phyloP scores from a whole-genome alignment of 2,329 filamentous ascomycete genomes.

The Myrmaecium sp. region DNA sequence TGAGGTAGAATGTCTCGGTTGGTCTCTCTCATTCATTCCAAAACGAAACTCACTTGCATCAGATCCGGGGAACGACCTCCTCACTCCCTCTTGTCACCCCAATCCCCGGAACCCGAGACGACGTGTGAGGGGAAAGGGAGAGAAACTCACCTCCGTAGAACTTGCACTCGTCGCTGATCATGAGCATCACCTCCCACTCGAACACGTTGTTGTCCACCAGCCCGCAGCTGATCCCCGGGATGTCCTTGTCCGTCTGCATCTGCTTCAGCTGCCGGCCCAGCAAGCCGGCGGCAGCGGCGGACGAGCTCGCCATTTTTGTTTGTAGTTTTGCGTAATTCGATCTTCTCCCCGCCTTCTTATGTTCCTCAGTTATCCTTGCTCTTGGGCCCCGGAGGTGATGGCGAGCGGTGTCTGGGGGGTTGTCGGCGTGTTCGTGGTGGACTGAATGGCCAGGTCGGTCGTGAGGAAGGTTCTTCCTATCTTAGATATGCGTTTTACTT shows the following conservation, averaged over 20 bases:
- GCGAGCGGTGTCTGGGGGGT: too few relatives aligned
- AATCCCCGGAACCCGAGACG: too few relatives aligned
- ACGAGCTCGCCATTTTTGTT: conserved; percentile 18
- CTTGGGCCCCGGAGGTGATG: too few relatives aligned
- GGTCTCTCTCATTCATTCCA: neutral
- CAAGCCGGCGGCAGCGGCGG: conserved; percentile 50
- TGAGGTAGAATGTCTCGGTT: conserved; percentile 7
- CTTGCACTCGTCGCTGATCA: conserved; percentile 90
- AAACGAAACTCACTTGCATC: neutral
- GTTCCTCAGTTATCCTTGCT: too few relatives aligned
- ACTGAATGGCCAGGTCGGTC: too few relatives aligned
- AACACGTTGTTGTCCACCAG: conserved; percentile 77
- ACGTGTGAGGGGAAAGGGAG: too few relatives aligned
- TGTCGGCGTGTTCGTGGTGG: too few relatives aligned
- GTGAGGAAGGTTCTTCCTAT: too few relatives aligned
- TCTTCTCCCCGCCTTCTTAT: too few relatives aligned
- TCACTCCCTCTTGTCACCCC: too few relatives aligned
- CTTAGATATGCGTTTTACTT: too few relatives aligned
- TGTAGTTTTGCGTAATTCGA: too few relatives aligned
- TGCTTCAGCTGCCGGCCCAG: conserved; percentile 78
- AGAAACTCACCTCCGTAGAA: conserved; percentile 74
- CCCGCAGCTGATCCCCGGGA: conserved; percentile 87
- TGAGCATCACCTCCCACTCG: conserved; percentile 97
- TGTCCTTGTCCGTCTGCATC: conserved; percentile 81
- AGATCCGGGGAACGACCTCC: neutral